Base-by-base conservation (phyloP, 352 stramenopile species). In the Phytophthora citricola region DNA sequence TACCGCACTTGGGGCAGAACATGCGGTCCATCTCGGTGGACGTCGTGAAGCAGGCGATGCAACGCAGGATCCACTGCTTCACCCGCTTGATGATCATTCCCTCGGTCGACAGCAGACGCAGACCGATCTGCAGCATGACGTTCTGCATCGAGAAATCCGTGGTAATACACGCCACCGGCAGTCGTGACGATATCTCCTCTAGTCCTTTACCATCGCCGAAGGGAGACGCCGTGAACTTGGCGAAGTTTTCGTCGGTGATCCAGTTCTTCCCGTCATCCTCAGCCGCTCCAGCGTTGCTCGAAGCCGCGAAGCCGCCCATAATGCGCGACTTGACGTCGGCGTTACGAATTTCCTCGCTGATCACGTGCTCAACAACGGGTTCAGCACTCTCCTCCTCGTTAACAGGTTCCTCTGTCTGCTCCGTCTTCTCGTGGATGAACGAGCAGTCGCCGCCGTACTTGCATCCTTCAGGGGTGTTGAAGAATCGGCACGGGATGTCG, bases 1-100 rank as follows among this genome's bases (percentile, higher is more conserved):
- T 98, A 47, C 98, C 98, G 70, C 98, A 99, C 66, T 96, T 93
- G 32, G 94, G 89, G 66, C 98, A 99, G 79, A 99, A 99, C 48
- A 99, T 71, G 24, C 94, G 83, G 36, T 88, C 81, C 86, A 98
- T 93, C 65, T 98, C 92, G 2, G 79, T 95, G 63, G 83, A 98
- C 73, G 71, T 99, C 50, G 95, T 97, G 76, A 98, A 99, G 72
- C 98, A 99, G 24, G 97, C 96, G 32, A 95, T 90, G 66, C 98
- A 99, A 48, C 98, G 95, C 29, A 98, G 88, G 22, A 99, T 98
- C 95, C 97, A 99, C 60, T 98, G 86, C 75, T 95, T 94, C 22
- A 96, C 87, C 31, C 89, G 87, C 71, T 90, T 90, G 63, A 96
- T 94, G 40, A 90, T 69, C 88, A 94, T 93, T 45, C 88, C 88